A percentile compares a stretch with the other conserved stretches of the same genome.
Evolutionary conservation across 2,329 filamentous ascomycete genomes (phyloP).

Genomic region (Aspergillus hiratsukae): DNA sequence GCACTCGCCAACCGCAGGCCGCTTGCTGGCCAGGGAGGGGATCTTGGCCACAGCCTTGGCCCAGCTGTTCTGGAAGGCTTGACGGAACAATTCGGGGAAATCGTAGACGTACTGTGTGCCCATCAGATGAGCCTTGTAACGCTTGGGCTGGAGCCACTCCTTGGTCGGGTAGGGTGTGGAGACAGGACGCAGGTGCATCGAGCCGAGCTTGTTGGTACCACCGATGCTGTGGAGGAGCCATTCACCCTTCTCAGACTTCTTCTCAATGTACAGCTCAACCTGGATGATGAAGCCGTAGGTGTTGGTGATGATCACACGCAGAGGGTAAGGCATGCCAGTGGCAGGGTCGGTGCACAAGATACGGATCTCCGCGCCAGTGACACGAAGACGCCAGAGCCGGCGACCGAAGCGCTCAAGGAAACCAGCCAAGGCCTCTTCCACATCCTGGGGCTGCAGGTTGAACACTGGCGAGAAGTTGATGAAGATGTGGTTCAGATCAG

Average conservation of each 20-base stretch:
- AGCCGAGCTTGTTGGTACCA: constrained; percentile 88
- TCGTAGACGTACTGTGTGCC: constrained; percentile 99
- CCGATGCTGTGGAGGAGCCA: constrained; percentile 99
- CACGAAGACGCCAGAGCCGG: constrained; percentile 91
- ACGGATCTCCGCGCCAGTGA: constrained; percentile 95
- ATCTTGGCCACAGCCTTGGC: constrained; percentile 68
- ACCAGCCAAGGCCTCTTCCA: constrained; percentile 86
- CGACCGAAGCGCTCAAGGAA: constrained; percentile 96
- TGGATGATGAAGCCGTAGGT: constrained; percentile 97
- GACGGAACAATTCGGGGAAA: constrained; percentile 98
- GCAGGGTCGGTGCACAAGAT: constrained; percentile 92
- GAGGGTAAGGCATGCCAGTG: constrained; percentile 80
- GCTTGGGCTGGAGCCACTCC: constrained; percentile 97
- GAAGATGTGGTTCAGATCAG: constrained; percentile 99
- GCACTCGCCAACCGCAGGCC: constrained; percentile 82
- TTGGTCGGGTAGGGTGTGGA: constrained; percentile 94
- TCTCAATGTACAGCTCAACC: constrained; percentile 95
- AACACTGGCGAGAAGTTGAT: constrained; percentile 99
- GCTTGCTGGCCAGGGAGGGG: constrained; percentile 69
- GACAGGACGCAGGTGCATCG: constrained; percentile 89
- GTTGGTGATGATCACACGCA: constrained; percentile 96
- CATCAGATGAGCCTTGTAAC: constrained; percentile 99
- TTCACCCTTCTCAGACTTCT: constrained; percentile 95
- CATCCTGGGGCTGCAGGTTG: constrained; percentile 81
- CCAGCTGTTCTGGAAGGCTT: constrained; percentile 97